These are phyloP conservation scores for Allantophomopsis lycopodina DNA, from an alignment of 2,329 filamentous ascomycete genomes.

Conservation along the genomic window DNA sequence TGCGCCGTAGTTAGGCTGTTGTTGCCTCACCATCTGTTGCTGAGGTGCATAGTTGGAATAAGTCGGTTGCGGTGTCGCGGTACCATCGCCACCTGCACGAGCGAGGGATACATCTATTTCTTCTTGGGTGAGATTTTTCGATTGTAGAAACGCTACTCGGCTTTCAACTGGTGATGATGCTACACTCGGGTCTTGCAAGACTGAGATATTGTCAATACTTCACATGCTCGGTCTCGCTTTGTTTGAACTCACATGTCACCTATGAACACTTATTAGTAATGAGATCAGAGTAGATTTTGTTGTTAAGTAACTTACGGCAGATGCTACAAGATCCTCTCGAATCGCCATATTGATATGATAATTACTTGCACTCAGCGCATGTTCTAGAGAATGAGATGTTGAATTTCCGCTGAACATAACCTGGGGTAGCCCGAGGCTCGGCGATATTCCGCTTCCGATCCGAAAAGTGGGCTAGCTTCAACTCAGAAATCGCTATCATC, in stretches of 20 bases:
- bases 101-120: constrained; percentile 80
- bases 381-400: too few relatives aligned
- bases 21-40: constrained; percentile 25
- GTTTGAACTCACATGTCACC: constrained; percentile 18
- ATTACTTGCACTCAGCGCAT: too few relatives aligned
- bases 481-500: too few relatives aligned
- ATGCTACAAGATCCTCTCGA: constrained; percentile 83
- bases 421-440: neutral
- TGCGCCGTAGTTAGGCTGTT: constrained; percentile 28
- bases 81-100: constrained; percentile 47
- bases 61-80: constrained; percentile 23
- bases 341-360: constrained; percentile 49
- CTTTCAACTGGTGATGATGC: constrained; percentile 84
- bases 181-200: constrained; percentile 90
- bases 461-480: too few relatives aligned
- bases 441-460: too few relatives aligned
- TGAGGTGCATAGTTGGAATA: constrained; percentile 25
- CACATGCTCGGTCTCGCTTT: too few relatives aligned
- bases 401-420: neutral
- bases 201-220: constrained; percentile 25
- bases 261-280: constrained; percentile 3
- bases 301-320: constrained; percentile 45
- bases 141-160: constrained; percentile 81
- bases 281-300: too few relatives aligned
- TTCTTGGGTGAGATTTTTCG: constrained; percentile 93